Percentiles rank a stretch among this genome's conserved stretches.
These are phyloP conservation scores for Penicillium sp. DNA, from an alignment of 2,329 filamentous ascomycete genomes.

Conservation along the genomic window DNA sequence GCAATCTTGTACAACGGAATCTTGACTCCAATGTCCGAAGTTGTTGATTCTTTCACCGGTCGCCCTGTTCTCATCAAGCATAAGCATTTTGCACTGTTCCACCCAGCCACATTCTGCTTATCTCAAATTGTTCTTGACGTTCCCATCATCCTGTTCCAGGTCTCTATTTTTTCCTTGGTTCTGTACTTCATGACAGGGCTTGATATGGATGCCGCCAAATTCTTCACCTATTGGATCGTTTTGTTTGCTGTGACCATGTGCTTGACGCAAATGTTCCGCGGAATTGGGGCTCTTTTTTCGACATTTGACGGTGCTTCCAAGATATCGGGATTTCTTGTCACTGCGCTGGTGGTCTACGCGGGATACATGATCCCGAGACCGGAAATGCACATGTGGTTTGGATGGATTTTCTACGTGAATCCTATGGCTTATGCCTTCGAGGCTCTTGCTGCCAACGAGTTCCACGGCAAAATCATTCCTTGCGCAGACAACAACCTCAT, in stretches of 20 bases:
- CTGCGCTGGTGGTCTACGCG: neutral
- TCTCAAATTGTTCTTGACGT: conserved; percentile 47
- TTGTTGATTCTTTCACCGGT: conserved; percentile 58
- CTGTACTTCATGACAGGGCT: conserved; percentile 54
- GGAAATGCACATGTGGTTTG: neutral
- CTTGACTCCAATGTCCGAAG: conserved; percentile 62
- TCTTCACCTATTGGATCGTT: neutral
- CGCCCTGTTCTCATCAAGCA: conserved; percentile 58
- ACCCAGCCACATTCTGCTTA: conserved; percentile 45
- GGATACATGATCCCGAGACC: neutral
- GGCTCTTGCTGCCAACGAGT: neutral
- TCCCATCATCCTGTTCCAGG: conserved; percentile 58
- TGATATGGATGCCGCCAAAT: neutral
- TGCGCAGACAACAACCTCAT: neutral
- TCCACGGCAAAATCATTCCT: neutral
- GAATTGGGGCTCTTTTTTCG: neutral
- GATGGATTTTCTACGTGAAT: neutral
- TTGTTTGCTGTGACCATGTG: neutral
- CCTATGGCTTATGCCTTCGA: neutral
- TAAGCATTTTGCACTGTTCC: conserved; percentile 53
- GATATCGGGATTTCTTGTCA: neutral
- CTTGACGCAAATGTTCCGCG: neutral
- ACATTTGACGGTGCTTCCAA: neutral
- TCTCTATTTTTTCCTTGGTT: conserved; percentile 56
- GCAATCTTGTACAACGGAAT: conserved; percentile 57